Conservation (phyloP, 1,139 yeast genomes). For the Taphrina communis region DNA sequence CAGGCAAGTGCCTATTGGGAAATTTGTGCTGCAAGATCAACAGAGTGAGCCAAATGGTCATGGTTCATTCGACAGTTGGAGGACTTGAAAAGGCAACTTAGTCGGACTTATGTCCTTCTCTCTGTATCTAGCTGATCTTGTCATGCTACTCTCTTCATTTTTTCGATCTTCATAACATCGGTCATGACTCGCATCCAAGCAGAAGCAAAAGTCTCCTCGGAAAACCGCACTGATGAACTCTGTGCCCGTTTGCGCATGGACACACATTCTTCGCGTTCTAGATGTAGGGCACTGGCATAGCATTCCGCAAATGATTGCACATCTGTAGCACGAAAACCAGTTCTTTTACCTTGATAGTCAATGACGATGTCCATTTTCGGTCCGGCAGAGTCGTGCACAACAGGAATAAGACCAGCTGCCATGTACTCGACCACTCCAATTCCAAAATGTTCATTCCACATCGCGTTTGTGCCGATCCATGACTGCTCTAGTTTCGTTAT, state of each 20-base stretch:
- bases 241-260: conserved; percentile 37
- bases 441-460: conserved; percentile 99
- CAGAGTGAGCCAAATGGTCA: too few relatives aligned
- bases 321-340: conserved; percentile 45
- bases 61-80: too few relatives aligned
- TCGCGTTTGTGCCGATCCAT: conserved; percentile 84
- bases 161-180: conserved; percentile 1
- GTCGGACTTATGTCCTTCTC: too few relatives aligned
- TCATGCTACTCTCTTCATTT: not conserved
- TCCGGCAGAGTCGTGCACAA: conserved; percentile 94
- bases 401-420: conserved; percentile 83
- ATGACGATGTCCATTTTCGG: conserved; percentile 85
- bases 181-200: conserved; percentile 6
- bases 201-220: conserved; percentile 30
- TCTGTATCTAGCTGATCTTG: not conserved
- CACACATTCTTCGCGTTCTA: not conserved
- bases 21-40: too few relatives aligned
- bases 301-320: conserved; percentile 41
- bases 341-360: conserved; percentile 56
- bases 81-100: too few relatives aligned
- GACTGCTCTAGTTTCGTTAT: conserved; percentile 62
- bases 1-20: too few relatives aligned
- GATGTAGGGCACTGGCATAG: conserved; percentile 33
- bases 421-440: conserved; percentile 95
- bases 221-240: conserved; percentile 14